Evolutionary conservation across 2,329 filamentous ascomycete species (phyloP), one percentile per base, ranked within the genome.

Genomic region (Arthrobotrys entomopaga): DNA sequence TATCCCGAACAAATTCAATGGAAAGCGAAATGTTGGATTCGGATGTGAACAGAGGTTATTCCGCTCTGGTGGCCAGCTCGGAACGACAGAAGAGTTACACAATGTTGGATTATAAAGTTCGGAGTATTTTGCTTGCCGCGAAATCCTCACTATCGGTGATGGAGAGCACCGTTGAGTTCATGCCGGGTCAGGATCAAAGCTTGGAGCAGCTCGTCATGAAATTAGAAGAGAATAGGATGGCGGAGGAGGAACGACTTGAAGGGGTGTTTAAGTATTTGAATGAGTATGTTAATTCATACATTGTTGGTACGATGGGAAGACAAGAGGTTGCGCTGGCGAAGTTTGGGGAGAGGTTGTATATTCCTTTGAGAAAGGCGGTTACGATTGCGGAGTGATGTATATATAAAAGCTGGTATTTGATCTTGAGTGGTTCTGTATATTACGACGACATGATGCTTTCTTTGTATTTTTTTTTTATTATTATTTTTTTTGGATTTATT

Each of bases 261-360:
- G 57, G 3, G 1, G 57, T 63, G 57, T 67, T 67, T 15, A 67
- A 63, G 46, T 61, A 64, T 40, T 20, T 74, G 20, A 57, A 57
- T 20, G 70, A 59, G 20, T 74, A 74, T 48, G 70, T 74, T 1
- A 56, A 60, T 11, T 66, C 63, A 15, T 74, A 74, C 34, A 50
- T 66, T 6, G 70, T 52, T 13, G 63, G 63, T 5, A 59, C 63
- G 1, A 67, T 67, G 43, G 70, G 70, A 10, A 54, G 63, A 20
- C 29, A 66, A 11, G 70, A 74, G 20, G 63, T 74, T 22, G 70
- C 57, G 5, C 40, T 74, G 49, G 70, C 63, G 4, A 63, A 40
- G 46, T 74, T 74, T 54, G 70, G 69, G 7, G 70, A 74, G 38
- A 49, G 70, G 29, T 43, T 67, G 38, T 74, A 67, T 49, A 73